Percentiles rank a stretch among this genome's conserved stretches.
phyloP scores from a whole-genome alignment of 129 eudicot genomes.

The Lactuca sativa region DNA sequence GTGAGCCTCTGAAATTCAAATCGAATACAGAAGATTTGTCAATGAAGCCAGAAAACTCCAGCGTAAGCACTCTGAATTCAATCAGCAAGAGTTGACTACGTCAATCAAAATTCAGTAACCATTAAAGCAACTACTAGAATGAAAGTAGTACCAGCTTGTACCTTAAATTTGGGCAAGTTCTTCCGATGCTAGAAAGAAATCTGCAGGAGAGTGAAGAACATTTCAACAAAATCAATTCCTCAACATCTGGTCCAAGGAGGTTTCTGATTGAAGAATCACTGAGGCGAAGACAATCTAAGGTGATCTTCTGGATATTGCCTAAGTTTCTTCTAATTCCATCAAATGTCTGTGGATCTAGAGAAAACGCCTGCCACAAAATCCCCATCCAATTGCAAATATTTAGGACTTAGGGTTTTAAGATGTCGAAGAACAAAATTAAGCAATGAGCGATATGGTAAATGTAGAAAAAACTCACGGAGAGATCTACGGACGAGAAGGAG shows the following conservation, averaged over 20 bases:
- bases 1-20: slow-evolving; percentile 24
- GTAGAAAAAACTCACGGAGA: slow-evolving; percentile 48
- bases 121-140: background rate
- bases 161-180: slow-evolving; percentile 66
- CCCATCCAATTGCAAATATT: slow-evolving; percentile 14
- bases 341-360: slow-evolving; percentile 39
- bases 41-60: slow-evolving; percentile 44
- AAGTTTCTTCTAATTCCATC: slow-evolving; percentile 26
- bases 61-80: slow-evolving; percentile 50
- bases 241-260: slow-evolving; percentile 44
- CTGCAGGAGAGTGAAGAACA: slow-evolving; percentile 42
- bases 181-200: slow-evolving; percentile 47
- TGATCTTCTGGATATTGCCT: slow-evolving; percentile 35
- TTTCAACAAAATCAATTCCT: slow-evolving; percentile 62
- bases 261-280: slow-evolving; percentile 33
- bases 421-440: background rate
- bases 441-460: background rate
- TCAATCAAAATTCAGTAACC: background rate
- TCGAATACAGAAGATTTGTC: slow-evolving; percentile 16
- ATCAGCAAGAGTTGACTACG: background rate
- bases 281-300: slow-evolving; percentile 62
- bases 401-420: background rate
- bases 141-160: slow-evolving; percentile 9
- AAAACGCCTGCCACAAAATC: slow-evolving; percentile 40
- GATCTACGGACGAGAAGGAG: slow-evolving; percentile 51